These are phyloP conservation scores for Populus hybrid DNA, from an alignment of 441 rosid genomes.

Conservation along the genomic window DNA sequence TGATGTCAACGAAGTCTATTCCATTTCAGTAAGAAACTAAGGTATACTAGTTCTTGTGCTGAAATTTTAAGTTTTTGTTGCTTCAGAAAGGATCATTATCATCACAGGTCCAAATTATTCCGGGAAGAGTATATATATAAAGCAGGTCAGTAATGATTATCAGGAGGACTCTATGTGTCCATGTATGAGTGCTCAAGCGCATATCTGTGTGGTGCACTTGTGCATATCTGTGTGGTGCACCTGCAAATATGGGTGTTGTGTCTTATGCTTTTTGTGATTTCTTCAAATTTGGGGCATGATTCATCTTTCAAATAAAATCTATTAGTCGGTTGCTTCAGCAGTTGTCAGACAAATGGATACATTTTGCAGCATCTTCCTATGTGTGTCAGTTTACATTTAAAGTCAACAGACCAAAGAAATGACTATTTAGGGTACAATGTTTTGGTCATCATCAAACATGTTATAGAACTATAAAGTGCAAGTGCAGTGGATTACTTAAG, in stretches of 20 bases:
- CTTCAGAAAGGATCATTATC: slow-evolving; percentile 73
- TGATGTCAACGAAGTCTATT: slow-evolving; percentile 12
- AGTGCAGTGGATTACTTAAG: neutral
- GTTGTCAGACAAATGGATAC: neutral
- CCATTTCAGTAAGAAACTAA: slow-evolving; percentile 5
- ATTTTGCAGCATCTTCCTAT: neutral
- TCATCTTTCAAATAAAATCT: neutral
- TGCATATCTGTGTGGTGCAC: neutral
- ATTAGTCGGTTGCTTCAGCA: neutral
- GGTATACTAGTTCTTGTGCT: slow-evolving; percentile 13
- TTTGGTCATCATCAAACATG: neutral
- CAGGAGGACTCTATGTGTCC: neutral
- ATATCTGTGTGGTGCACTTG: neutral
- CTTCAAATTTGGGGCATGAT: neutral
- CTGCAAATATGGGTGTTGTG: neutral
- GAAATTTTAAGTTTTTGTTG: slow-evolving; percentile 24
- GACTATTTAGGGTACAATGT: neutral
- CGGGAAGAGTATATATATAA: slow-evolving; percentile 94
- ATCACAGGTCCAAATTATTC: slow-evolving; percentile 98
- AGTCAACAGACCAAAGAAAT: neutral
- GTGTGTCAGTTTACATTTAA: neutral
- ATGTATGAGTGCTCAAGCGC: neutral
- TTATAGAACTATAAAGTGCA: neutral
- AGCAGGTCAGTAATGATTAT: slow-evolving; percentile 56
- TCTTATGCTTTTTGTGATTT: neutral